Conservation (phyloP, 768 basidiomycete species). For the Chalciporus chontae region DNA sequence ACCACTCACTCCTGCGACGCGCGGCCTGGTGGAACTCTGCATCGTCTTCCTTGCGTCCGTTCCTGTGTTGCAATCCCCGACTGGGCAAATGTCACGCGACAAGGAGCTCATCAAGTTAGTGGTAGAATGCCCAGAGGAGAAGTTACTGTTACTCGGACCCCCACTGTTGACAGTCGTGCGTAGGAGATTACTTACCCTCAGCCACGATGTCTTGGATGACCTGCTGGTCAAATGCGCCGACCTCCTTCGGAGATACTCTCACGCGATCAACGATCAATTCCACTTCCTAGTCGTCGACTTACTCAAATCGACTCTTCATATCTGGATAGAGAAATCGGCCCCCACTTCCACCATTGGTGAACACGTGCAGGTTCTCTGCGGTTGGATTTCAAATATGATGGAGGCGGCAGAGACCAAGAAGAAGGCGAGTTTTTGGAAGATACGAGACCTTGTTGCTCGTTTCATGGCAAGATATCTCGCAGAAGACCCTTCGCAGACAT, state of each 20-base stretch:
- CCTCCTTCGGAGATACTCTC: conserved; percentile 52
- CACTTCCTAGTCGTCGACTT: conserved; percentile 56
- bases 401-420: conserved; percentile 31
- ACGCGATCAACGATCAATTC: conserved; percentile 49
- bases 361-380: conserved; percentile 47
- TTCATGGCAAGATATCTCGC: conserved; percentile 67
- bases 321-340: conserved; percentile 47
- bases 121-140: conserved; percentile 44
- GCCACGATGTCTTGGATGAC: conserved; percentile 43
- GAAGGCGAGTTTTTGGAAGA: conserved; percentile 57
- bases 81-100: conserved; percentile 59
- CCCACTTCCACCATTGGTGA: conserved; percentile 36
- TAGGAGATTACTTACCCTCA: conserved; percentile 53
- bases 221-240: conserved; percentile 53
- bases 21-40: conserved; percentile 47
- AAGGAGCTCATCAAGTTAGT: conserved; percentile 55
- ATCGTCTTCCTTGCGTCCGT: conserved; percentile 57
- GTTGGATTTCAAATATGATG: conserved; percentile 50
- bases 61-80: conserved; percentile 59
- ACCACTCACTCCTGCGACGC: conserved; percentile 25
- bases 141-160: conserved; percentile 57
- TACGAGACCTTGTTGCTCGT: conserved; percentile 58
- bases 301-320: conserved; percentile 57
- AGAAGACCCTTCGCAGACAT: conserved; percentile 49
- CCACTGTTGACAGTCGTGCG: conserved; percentile 54